Evolutionary conservation across 1,139 yeast species (phyloP), one percentile per base, ranked within the genome.

Genomic region (Candida freyschussii): DNA sequence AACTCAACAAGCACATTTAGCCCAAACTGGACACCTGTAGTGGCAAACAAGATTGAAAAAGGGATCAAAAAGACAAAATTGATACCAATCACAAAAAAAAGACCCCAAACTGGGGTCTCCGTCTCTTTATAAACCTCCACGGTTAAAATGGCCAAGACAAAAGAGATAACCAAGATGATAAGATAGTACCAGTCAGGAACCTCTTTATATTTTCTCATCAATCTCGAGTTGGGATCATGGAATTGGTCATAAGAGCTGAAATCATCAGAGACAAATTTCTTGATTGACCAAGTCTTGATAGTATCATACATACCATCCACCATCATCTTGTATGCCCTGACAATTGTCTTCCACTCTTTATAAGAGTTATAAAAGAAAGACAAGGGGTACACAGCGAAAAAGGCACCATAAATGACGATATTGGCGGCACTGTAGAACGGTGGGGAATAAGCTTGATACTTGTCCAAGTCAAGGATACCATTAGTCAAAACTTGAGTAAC

Each of bases 181-280:
- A 72, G 43, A 44, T 69, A 78, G 67, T 75, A 73, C 71, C 72
- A 70, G 40, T 75, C 78, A 9, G 84, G 84, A 13, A 75, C 82
- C 45, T 78, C 85, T 24, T 63, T 64, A 51, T 75, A 75, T 14
- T 58, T 56, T 17, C 63, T 43, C 78, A 75, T 75, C 72, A 74
- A 69, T 33, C 64, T 61, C 27, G 72, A 63, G 43, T 75, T 79
- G 1, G 80, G 72, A 44, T 77, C 84, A 17, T 65, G 22, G 27
- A 34, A 40, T 30, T 34, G 30, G 21, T 21, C 16, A 23, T 37
- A 40, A 23, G 33, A 21, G 15, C 13, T 13, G 4, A 21, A 12
- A 13, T 26, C 30, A 6, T 7, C 14, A 4, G 13, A 8, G 24
- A 38, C 18, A 13, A 35, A 14, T 6, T 12, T 30, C 24, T 33